These are phyloP conservation scores for Diplocarpon mali DNA, from an alignment of 2,329 filamentous ascomycete species.

Conservation along the genomic window DNA sequence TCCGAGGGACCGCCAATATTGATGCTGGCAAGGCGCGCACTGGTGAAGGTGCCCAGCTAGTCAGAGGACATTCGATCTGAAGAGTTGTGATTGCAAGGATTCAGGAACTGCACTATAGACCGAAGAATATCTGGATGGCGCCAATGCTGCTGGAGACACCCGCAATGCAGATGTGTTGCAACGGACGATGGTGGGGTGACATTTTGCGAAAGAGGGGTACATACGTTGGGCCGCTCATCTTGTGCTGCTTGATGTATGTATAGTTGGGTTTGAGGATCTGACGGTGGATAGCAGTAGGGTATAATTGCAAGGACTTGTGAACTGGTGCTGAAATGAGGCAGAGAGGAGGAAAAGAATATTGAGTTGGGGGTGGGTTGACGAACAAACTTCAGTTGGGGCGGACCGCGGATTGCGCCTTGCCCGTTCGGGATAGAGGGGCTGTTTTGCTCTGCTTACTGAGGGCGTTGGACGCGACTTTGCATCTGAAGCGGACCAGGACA, in stretches of 20 bases:
- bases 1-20: constrained; percentile 44
- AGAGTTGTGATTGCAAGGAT: too few relatives aligned
- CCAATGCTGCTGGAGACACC: too few relatives aligned
- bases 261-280: constrained; percentile 1
- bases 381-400: too few relatives aligned
- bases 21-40: constrained; percentile 65
- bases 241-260: constrained; percentile 4
- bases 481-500: too few relatives aligned
- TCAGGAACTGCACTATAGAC: too few relatives aligned
- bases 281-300: constrained; percentile 4
- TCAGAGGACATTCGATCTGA: constrained; percentile 15
- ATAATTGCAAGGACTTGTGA: not conserved
- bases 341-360: constrained; percentile 3
- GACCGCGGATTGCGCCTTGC: too few relatives aligned
- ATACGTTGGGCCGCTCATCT: constrained; percentile 44
- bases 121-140: too few relatives aligned
- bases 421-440: too few relatives aligned
- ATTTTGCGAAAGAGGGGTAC: constrained; percentile 30
- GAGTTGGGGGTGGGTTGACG: not conserved
- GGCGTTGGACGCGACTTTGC: too few relatives aligned
- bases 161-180: not conserved
- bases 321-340: not conserved
- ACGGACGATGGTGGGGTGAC: constrained; percentile 25
- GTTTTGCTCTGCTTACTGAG: too few relatives aligned
- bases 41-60: constrained; percentile 29